These are phyloP conservation scores for Mychonastes homosphaera DNA, from an alignment of 139 green algal species.

Conservation along the genomic window DNA sequence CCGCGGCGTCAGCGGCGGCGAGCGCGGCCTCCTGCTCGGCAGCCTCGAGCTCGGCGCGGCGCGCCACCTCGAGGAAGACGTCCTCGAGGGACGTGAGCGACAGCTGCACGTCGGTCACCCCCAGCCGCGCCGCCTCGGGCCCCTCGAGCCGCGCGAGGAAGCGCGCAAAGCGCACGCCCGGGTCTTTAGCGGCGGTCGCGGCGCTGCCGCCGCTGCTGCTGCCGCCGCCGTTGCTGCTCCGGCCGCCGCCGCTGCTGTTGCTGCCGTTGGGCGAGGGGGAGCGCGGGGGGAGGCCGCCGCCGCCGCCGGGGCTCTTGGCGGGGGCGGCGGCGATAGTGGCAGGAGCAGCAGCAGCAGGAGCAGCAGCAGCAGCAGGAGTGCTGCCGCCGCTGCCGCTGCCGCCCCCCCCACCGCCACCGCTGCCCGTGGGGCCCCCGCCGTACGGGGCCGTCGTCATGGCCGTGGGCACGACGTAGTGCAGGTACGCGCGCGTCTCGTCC, in stretches of 20 bases:
- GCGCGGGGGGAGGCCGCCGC: neutral
- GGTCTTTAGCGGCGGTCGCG: too few relatives aligned
- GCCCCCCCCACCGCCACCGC: too few relatives aligned
- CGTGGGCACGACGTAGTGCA: too few relatives aligned
- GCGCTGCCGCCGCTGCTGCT: conserved; percentile 11
- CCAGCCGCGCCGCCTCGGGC: conserved; percentile 12
- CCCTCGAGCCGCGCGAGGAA: conserved; percentile 35
- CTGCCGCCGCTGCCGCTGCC: too few relatives aligned
- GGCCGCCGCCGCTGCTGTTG: conserved; percentile 3
- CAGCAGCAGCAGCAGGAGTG: too few relatives aligned
- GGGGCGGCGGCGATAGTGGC: too few relatives aligned
- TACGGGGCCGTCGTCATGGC: too few relatives aligned
- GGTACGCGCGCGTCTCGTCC: conserved; percentile 6
- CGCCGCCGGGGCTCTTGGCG: too few relatives aligned
- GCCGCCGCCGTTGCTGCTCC: conserved; percentile 1
- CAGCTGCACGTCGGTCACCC: conserved; percentile 17
- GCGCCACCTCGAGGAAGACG: conserved; percentile 28
- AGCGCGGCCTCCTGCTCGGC: neutral
- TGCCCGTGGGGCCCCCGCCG: too few relatives aligned
- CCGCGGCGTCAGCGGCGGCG: neutral
- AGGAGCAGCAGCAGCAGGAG: too few relatives aligned
- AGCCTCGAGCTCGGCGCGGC: neutral
- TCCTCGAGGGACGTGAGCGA: conserved; percentile 27
- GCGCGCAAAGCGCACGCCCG: too few relatives aligned
- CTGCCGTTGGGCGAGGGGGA: neutral